Evolutionary conservation across 1,284 basidiomycete species (phyloP).

Genomic region (Anthracocystis walkeri): DNA sequence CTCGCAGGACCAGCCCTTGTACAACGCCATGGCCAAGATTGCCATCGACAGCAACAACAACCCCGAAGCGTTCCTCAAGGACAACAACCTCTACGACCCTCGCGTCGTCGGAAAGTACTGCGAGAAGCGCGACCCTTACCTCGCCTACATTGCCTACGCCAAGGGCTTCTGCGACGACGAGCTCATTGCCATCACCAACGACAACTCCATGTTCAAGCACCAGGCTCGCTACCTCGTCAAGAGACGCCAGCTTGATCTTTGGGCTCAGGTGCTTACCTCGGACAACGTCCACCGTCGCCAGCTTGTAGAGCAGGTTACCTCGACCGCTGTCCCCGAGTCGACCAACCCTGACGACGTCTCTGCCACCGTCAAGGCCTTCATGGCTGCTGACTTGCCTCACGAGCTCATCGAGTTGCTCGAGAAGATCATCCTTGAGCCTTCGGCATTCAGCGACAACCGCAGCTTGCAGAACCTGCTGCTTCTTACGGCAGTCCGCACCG

Average conservation of each 20-base stretch:
- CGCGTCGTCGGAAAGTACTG: constrained; percentile 98
- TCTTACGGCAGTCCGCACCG: constrained; percentile 94
- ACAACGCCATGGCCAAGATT: constrained; percentile 98
- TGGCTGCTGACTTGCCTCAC: constrained; percentile 94
- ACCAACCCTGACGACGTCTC: constrained; percentile 99
- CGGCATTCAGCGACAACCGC: constrained; percentile 94
- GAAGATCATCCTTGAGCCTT: constrained; percentile 97
- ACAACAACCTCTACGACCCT: constrained; percentile 98
- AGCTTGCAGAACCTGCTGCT: constrained; percentile 81
- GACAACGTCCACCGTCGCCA: constrained; percentile 93
- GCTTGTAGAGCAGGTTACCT: constrained; percentile 87
- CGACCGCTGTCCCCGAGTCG: constrained; percentile 92
- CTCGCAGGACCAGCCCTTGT: constrained; percentile 90
- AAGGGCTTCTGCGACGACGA: constrained; percentile 99
- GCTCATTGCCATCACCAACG: constrained; percentile 95
- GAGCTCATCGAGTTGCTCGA: constrained; percentile 97
- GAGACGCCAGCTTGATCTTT: constrained; percentile 92
- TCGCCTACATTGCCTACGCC: constrained; percentile 99
- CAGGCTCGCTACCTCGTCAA: constrained; percentile 98
- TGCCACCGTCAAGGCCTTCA: constrained; percentile 97
- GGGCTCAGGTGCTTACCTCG: constrained; percentile 90
- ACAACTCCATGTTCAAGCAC: constrained; percentile 99
- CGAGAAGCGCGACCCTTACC: constrained; percentile 96
- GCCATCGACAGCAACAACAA: constrained; percentile 99
- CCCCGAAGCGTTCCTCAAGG: constrained; percentile 96